Evolutionary conservation across 208 protist species (phyloP), one percentile per base, ranked within the genome.

Genomic region (Porcisia hertigi): DNA sequence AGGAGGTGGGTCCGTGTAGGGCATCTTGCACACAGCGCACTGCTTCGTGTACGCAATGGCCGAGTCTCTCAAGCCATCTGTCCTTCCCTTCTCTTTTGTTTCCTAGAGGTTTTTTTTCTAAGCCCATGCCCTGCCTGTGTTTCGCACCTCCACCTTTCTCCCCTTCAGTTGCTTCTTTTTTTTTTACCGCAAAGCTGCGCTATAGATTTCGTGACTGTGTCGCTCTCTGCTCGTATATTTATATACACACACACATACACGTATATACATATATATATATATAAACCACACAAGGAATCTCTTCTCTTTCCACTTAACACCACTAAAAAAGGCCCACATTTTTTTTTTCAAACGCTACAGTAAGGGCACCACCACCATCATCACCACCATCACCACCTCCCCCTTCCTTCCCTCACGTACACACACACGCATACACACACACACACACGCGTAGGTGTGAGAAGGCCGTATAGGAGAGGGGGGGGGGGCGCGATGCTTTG

Each of bases 401-500:
- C 47, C 47, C 5, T 52, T 12, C 47, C 47, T 52, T 52, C 47
- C 11, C 11, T 52, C 47, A 52, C 47, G 11, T 52, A 52, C 47
- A 52, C 0, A 41, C 11, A 25, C 25, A 62, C 6, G 23, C 9
- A 62, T 6, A 9, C 7, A 36, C 34, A n/a, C 34, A 36, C 34
- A n/a, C 34, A 30, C 20, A 66, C 39, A 45, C 62, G 14, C 34
- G 25, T 25, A n/a, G 39, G 36, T 30, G 62, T 3, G 20, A 66
- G 36, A 66, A 47, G 39, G 39, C 62, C 12, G 36, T 49, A 45
- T 47, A 18, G 20, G 7, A n/a, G 5, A 12, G 39, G 9, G 2
- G 45, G 11, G 7, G 23, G 14, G 9, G 49, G 14, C 57, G 39
- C 18, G 11, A 89, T 93, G 88, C 49, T 95, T 39, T 83, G 76